phyloP scores from a whole-genome alignment of 257 asterid genomes.

The Prunella vulgaris region DNA sequence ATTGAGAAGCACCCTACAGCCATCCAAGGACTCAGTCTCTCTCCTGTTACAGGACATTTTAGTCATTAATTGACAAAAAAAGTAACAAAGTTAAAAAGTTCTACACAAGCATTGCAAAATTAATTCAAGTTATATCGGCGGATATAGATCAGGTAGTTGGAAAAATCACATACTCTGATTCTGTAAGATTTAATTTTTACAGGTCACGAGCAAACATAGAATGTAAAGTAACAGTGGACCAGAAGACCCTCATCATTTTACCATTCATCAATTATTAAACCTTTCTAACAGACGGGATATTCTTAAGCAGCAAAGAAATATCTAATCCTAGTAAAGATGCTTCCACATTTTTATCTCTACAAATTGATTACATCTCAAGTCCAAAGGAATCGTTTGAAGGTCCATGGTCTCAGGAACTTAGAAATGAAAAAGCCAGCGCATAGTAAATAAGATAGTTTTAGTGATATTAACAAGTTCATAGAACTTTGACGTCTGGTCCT shows the following conservation, averaged over 20 bases:
- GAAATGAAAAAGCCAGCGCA: neutral
- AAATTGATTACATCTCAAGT: neutral
- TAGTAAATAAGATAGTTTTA: neutral
- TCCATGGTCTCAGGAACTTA: constrained; percentile 1
- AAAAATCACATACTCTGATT: neutral
- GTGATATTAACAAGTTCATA: neutral
- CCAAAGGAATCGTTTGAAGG: neutral
- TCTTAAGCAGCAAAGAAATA: neutral
- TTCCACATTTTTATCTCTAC: neutral
- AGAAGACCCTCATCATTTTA: neutral
- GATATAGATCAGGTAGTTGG: neutral
- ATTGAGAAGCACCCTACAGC: constrained; percentile 75
- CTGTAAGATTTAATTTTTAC: neutral
- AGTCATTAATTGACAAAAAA: neutral
- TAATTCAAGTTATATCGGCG: neutral
- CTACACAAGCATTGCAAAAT: neutral
- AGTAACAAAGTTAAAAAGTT: neutral
- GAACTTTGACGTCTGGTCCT: neutral
- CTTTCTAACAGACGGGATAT: neutral
- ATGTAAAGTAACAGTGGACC: neutral
- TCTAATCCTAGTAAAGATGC: constrained; percentile 1
- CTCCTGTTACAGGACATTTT: constrained; percentile 42
- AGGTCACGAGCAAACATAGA: neutral
- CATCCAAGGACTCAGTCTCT: constrained; percentile 93
- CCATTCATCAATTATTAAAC: neutral